Percentiles rank a stretch among this genome's conserved stretches.
These are phyloP conservation scores for Phytophthora boehmeriae DNA, from an alignment of 352 stramenopile genomes.

Conservation along the genomic window DNA sequence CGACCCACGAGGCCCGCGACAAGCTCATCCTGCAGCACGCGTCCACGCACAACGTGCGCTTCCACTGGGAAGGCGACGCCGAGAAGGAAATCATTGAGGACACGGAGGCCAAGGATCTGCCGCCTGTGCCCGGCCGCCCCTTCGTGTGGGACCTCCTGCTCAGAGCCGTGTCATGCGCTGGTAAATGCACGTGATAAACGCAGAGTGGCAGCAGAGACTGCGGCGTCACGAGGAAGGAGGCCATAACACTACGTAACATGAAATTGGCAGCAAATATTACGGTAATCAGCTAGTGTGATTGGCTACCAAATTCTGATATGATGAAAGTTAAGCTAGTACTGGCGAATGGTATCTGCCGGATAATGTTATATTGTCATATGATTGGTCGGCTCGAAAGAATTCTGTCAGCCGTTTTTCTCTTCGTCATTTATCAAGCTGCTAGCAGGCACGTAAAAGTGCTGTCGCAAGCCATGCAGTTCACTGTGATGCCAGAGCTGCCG, in stretches of 20 bases:
- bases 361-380: too few relatives aligned
- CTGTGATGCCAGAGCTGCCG: conserved; percentile 66
- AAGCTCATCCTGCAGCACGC: conserved; percentile 69
- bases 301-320: too few relatives aligned
- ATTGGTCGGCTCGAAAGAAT: too few relatives aligned
- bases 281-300: not conserved
- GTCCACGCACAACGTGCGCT: conserved; percentile 83
- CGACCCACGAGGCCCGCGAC: conserved; percentile 78
- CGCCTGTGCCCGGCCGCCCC: conserved; percentile 67
- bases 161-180: conserved; percentile 69
- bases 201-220: not conserved
- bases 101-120: conserved; percentile 76
- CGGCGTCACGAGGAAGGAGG: conserved; percentile 2
- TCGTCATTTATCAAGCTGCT: not conserved
- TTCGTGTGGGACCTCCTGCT: conserved; percentile 75
- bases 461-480: conserved; percentile 46
- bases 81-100: conserved; percentile 78
- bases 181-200: conserved; percentile 34
- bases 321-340: too few relatives aligned
- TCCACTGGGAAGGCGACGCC: conserved; percentile 78
- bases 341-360: too few relatives aligned
- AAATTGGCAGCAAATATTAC: not conserved
- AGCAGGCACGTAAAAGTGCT: too few relatives aligned
- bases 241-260: not conserved
- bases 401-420: not conserved